Evolutionary conservation across 495 filamentous ascomycete species (phyloP).

Genomic region (Eremomyces bilateralis): DNA sequence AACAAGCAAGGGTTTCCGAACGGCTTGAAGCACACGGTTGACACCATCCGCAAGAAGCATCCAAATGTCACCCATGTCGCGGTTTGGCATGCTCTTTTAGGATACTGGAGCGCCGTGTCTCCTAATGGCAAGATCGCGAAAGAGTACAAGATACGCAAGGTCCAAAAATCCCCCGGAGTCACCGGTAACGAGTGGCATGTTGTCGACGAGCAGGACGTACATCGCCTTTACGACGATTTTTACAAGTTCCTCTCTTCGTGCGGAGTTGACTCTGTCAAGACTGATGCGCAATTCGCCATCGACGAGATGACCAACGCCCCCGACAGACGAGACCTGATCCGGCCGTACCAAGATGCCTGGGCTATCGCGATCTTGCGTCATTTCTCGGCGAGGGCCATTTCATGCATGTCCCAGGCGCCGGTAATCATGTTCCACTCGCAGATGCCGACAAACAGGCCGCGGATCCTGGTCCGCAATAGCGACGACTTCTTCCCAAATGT

Average conservation of each 20-base stretch:
- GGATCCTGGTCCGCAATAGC: slow-evolving; percentile 58
- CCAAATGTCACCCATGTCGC: slow-evolving; percentile 63
- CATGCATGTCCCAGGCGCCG: slow-evolving; percentile 79
- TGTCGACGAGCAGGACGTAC: slow-evolving; percentile 49
- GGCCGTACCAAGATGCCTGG: slow-evolving; percentile 74
- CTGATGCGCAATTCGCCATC: slow-evolving; percentile 73
- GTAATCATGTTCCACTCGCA: slow-evolving; percentile 69
- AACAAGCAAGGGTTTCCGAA: slow-evolving; percentile 57
- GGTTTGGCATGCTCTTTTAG: slow-evolving; percentile 90
- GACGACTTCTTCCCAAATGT: slow-evolving; percentile 86
- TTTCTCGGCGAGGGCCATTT: slow-evolving; percentile 58
- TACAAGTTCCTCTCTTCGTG: slow-evolving; percentile 50
- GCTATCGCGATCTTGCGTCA: slow-evolving; percentile 49
- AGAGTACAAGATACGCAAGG: slow-evolving; percentile 53
- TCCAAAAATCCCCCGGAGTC: slow-evolving; percentile 31
- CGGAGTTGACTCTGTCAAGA: slow-evolving; percentile 70
- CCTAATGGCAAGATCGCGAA: slow-evolving; percentile 47
- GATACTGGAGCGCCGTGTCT: slow-evolving; percentile 85
- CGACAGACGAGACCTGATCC: slow-evolving; percentile 43
- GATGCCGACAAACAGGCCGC: slow-evolving; percentile 46
- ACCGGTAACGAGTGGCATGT: slow-evolving; percentile 46
- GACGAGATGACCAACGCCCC: slow-evolving; percentile 49
- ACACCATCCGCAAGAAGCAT: slow-evolving; percentile 43
- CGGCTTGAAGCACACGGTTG: slow-evolving; percentile 48
- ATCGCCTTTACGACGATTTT: slow-evolving; percentile 73